These are phyloP conservation scores for Alternaria sp. DNA, from an alignment of 2,329 filamentous ascomycete genomes.

Conservation along the genomic window DNA sequence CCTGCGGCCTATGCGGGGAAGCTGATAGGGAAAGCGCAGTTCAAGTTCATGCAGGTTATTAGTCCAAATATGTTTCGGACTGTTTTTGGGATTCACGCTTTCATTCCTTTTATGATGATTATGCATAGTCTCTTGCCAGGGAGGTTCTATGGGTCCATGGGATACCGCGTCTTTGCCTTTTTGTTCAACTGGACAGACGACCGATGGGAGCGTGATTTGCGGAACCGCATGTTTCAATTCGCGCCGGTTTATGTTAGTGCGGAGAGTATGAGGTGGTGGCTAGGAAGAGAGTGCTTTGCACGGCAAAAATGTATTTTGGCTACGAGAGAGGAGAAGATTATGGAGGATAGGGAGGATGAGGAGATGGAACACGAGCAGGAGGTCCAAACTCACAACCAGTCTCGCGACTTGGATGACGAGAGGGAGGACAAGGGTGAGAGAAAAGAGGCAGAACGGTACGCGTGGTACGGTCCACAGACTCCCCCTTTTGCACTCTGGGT, in stretches of 20 bases:
- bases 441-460: conserved; percentile 54
- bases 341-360: conserved; percentile 64
- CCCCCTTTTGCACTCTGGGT: conserved; percentile 92
- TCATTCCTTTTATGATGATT: conserved; percentile 92
- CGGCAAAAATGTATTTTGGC: conserved; percentile 87
- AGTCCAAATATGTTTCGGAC: conserved; percentile 78
- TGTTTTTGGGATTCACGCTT: conserved; percentile 90
- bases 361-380: conserved; percentile 37
- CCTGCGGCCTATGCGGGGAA: conserved; percentile 91
- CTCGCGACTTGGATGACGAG: conserved; percentile 25
- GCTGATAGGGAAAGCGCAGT: conserved; percentile 85
- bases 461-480: conserved; percentile 83
- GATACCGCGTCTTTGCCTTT: conserved; percentile 89
- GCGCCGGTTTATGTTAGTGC: conserved; percentile 89
- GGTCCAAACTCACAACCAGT: conserved; percentile 4
- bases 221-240: conserved; percentile 89
- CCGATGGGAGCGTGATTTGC: conserved; percentile 82
- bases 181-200: conserved; percentile 87
- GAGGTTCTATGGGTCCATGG: conserved; percentile 78
- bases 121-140: conserved; percentile 76
- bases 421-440: conserved; percentile 42
- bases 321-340: conserved; percentile 74
- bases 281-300: conserved; percentile 85
- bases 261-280: conserved; percentile 95
- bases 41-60: conserved; percentile 89